These are phyloP conservation scores for Thalia dealbata DNA, from an alignment of 176 grass and related monocot species.

Conservation along the genomic window DNA sequence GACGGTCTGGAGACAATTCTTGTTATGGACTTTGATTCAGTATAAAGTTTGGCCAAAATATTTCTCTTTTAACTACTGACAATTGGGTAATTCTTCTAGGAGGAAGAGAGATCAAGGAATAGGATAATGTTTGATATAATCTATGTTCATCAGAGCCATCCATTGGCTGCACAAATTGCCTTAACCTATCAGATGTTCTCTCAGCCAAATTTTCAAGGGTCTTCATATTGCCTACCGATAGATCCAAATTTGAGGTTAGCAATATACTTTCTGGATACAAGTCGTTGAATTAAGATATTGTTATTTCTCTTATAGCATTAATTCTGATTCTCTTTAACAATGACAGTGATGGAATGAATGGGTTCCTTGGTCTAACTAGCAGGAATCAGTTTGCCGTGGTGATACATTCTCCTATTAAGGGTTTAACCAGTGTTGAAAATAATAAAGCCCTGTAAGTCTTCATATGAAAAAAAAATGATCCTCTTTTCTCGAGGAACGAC, in stretches of 20 bases:
- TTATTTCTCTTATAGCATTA: constrained; percentile 21
- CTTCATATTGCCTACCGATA: constrained; percentile 50
- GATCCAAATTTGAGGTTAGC: constrained; percentile 58
- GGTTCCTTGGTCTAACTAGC: constrained; percentile 77
- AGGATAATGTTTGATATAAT: constrained; percentile 75
- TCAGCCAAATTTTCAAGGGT: constrained; percentile 36
- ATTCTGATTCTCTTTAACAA: constrained; percentile 5
- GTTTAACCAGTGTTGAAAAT: constrained; percentile 52
- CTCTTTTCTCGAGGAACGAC: not conserved
- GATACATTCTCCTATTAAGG: constrained; percentile 57
- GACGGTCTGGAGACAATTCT: constrained; percentile 39
- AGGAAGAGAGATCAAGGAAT: constrained; percentile 87
- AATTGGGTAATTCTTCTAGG: constrained; percentile 27
- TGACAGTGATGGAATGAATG: constrained; percentile 87
- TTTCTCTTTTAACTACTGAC: not conserved
- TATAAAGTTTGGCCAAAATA: not conserved
- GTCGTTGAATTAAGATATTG: not conserved
- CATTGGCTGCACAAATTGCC: constrained; percentile 46
- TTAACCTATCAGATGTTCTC: constrained; percentile 55
- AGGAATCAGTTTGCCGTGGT: constrained; percentile 41
- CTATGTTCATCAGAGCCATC: constrained; percentile 65
- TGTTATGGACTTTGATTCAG: not conserved
- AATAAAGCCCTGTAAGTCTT: constrained; percentile 91
- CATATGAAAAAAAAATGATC: not conserved
- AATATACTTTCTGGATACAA: constrained; percentile 17